Evolutionary conservation across 176 grass and related monocot species (phyloP), one percentile per base, ranked within the genome.

Genomic region (Typha latifolia): DNA sequence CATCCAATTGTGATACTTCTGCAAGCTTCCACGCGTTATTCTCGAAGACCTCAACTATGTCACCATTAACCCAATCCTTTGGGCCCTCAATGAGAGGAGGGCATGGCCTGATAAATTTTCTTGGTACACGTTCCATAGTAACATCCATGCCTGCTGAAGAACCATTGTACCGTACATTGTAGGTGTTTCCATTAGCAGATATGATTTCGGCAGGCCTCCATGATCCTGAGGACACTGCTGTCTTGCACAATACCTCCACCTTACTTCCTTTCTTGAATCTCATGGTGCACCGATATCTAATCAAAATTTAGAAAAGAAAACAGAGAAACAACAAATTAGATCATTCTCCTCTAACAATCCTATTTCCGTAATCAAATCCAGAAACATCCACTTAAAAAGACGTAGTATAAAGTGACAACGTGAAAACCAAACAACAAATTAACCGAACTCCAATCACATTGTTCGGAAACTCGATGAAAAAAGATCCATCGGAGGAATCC

Each of bases 151-250:
- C 48, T 32, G 12, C 21, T 6, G 29, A 43, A 55, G 53, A 69
- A 32, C 65, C 37, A 66, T 51, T 32, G 66, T 84, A 89, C 68
- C 43, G 64, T 12, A 89, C 48, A 47, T 48, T 57, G 63, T 95
- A 95, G 18, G 80, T 73, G 68, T 84, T 86, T 14, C 90, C 86
- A 27, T 95, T 84, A 56, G 85, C 86, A 62, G 55, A 81, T 18
- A 78, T 9, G 21, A 95, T 82, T 57, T 79, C 74, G n/a, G 85
- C 90, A 23, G 37, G 15, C 62, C 90, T 70, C 90, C 90, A 95
- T 48, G 51, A 84, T 13, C 77, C 82, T 34, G 53, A 61, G 12
- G 69, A 57, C 29, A 1, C 66, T 31, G 59, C 77, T 21, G 66
- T 62, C 66, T 66, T 52, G 55, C 61, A 51, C 64, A 67, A 51